Percentiles rank a stretch among this genome's conserved stretches.
These are phyloP conservation scores for Coprinopsis sp. DNA, from an alignment of 768 basidiomycete species.

Conservation along the genomic window DNA sequence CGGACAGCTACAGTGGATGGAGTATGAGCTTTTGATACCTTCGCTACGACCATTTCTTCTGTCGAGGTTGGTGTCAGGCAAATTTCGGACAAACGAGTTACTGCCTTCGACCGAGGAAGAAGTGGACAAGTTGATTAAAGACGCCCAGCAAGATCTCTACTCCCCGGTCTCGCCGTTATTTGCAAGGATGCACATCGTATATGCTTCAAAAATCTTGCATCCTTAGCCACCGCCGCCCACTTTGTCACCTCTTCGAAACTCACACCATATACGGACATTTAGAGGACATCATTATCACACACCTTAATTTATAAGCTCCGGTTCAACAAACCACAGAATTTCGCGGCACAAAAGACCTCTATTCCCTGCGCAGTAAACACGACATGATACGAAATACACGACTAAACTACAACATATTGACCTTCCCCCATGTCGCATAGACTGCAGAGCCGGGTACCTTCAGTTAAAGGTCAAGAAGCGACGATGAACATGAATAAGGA, in stretches of 20 bases:
- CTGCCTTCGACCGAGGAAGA: slow-evolving; percentile 16
- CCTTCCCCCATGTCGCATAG: neutral
- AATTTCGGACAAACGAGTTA: neutral
- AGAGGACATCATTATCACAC: too few relatives aligned
- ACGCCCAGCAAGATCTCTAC: slow-evolving; percentile 65
- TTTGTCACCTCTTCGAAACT: too few relatives aligned
- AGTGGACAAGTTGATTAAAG: slow-evolving; percentile 52
- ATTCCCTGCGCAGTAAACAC: slow-evolving; percentile 9
- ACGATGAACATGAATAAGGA: neutral
- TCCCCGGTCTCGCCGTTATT: slow-evolving; percentile 49
- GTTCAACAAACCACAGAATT: too few relatives aligned
- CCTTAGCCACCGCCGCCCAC: slow-evolving; percentile 9
- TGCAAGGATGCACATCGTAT: slow-evolving; percentile 53
- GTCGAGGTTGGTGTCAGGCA: slow-evolving; percentile 25
- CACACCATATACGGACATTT: too few relatives aligned
- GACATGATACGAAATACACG: slow-evolving; percentile 7
- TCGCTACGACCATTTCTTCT: slow-evolving; percentile 59
- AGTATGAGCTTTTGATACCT: slow-evolving; percentile 60
- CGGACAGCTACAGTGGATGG: slow-evolving; percentile 72
- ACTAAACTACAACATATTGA: slow-evolving; percentile 9
- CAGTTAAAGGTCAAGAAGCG: slow-evolving; percentile 7
- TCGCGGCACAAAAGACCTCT: too few relatives aligned
- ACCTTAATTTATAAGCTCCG: too few relatives aligned
- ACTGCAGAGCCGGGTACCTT: neutral
- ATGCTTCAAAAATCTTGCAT: slow-evolving; percentile 47